Percentiles rank a stretch among this genome's conserved stretches.
Evolutionary conservation across 2,329 filamentous ascomycete species (phyloP).

Genomic region (Bipolaris zeicola): DNA sequence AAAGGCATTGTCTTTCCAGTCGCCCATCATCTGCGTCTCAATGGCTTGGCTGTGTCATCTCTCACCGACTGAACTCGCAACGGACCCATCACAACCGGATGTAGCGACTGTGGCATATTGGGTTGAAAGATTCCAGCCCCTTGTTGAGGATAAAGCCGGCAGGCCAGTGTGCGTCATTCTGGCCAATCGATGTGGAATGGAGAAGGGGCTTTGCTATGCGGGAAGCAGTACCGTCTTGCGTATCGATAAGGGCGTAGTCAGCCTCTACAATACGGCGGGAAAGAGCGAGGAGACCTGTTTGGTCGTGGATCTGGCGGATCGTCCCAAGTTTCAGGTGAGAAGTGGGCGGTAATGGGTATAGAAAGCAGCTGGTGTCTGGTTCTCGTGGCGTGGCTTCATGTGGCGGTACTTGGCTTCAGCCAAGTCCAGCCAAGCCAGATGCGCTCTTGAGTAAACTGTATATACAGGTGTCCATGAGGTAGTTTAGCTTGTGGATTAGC

Average conservation of each 20-base stretch:
- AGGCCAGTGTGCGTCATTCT: conserved; percentile 70
- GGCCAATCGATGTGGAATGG: conserved; percentile 71
- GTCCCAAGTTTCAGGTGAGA: conserved; percentile 44
- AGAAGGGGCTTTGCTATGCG: conserved; percentile 70
- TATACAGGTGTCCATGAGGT: background rate
- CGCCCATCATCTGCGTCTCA: conserved; percentile 69
- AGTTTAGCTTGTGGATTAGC: background rate
- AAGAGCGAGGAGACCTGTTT: conserved; percentile 72
- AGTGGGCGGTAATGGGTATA: conserved; percentile 26
- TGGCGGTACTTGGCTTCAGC: background rate
- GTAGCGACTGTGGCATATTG: conserved; percentile 77
- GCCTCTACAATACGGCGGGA: conserved; percentile 71
- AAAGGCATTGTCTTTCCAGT: conserved; percentile 61
- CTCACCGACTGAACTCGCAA: conserved; percentile 53
- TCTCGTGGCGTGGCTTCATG: background rate
- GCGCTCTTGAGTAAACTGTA: background rate
- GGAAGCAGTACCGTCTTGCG: conserved; percentile 75
- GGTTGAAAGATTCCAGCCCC: conserved; percentile 71
- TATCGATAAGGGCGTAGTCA: conserved; percentile 68
- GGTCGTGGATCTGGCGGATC: conserved; percentile 66
- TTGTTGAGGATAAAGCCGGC: conserved; percentile 44
- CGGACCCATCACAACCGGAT: conserved; percentile 64
- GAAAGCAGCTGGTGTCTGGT: background rate
- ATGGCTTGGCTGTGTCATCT: conserved; percentile 78
- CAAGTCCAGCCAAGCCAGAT: background rate